These are phyloP conservation scores for Fusarium bulbicola DNA, from an alignment of 2,329 filamentous ascomycete genomes.

Conservation along the genomic window DNA sequence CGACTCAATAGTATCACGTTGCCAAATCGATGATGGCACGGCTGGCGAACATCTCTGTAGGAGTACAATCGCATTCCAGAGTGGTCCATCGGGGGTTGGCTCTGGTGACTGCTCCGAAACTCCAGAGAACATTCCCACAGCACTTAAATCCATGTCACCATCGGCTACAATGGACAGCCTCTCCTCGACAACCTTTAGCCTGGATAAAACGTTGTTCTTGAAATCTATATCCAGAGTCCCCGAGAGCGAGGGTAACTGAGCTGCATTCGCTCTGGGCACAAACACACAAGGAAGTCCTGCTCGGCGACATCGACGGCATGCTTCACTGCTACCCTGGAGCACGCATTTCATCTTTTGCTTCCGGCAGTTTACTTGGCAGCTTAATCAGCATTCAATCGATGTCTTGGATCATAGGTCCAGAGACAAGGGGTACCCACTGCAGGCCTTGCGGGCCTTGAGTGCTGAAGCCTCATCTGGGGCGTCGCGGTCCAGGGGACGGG, in stretches of 20 bases:
- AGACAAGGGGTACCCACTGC: background rate
- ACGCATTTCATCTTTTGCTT: constrained; percentile 25
- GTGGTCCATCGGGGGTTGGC: background rate
- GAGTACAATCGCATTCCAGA: background rate
- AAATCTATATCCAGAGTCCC: constrained; percentile 13
- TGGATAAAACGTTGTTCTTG: background rate
- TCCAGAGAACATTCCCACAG: background rate
- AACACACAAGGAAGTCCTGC: constrained; percentile 12
- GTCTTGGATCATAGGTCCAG: background rate
- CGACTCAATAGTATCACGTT: constrained; percentile 4
- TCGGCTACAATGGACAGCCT: background rate
- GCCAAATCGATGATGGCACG: background rate
- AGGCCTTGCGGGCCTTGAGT: constrained; percentile 17
- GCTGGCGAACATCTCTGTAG: background rate
- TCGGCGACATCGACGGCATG: constrained; percentile 13
- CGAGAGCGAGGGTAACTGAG: background rate
- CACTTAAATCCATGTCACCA: background rate
- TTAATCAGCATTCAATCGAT: background rate
- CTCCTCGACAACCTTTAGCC: background rate
- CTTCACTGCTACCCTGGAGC: constrained; percentile 13
- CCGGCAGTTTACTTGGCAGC: constrained; percentile 9
- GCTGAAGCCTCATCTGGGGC: background rate
- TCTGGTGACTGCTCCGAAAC: background rate
- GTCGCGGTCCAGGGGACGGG: constrained; percentile 4
- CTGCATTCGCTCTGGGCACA: constrained; percentile 14